Conservation (phyloP, 768 basidiomycete species). For the Lactarius quietus region DNA sequence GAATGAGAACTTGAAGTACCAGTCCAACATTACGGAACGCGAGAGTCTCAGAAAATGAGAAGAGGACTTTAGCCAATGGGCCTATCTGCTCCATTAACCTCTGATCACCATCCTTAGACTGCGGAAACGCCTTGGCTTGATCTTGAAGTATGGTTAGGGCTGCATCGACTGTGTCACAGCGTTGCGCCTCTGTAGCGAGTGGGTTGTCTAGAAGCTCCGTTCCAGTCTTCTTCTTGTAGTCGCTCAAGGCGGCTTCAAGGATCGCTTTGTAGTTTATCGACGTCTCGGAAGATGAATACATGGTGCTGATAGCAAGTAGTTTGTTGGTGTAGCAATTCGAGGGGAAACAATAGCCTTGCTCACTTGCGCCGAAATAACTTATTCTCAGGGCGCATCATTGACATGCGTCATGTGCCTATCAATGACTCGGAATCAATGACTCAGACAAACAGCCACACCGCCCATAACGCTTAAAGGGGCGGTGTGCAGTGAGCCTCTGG, state of each 20-base stretch:
- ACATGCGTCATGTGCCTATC: no score
- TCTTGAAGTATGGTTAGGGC: neutral
- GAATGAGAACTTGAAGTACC: neutral
- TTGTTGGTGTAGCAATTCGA: no score
- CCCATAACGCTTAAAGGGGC: no score
- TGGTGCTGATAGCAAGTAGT: no score
- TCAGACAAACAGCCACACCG: no score
- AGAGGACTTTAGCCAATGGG: neutral
- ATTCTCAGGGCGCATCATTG: no score
- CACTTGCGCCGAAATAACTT: no score
- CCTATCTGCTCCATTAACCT: neutral
- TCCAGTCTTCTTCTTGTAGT: neutral
- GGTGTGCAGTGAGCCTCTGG: no score
- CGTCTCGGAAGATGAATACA: no score
- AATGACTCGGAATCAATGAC: no score
- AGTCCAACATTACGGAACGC: neutral
- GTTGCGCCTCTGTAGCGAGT: neutral
- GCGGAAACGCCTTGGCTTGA: neutral
- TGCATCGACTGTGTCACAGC: neutral
- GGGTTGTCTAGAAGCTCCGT: neutral
- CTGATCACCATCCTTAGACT: neutral
- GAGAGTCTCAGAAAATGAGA: neutral
- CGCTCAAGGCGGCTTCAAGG: neutral
- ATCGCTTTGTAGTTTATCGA: neutral
- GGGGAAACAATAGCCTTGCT: no score